Base-by-base conservation (phyloP, 768 basidiomycete species). In the Tylopilus intermedius region DNA sequence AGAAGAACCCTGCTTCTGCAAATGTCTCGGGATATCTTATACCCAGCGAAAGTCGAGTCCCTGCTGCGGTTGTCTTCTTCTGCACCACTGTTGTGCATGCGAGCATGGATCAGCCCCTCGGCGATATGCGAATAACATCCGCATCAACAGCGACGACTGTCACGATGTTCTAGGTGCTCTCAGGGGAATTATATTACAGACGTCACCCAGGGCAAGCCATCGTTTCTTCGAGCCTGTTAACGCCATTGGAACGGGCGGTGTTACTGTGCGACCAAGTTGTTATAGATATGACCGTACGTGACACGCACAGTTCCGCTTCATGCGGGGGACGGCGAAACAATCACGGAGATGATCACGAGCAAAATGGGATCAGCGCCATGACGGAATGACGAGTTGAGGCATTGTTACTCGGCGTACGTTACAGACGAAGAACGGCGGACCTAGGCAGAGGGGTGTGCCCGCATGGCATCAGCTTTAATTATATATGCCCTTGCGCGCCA, bases 121-220 rank as follows among this genome's bases (percentile, higher is more conserved):
- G 44, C 21, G 24, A 46, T 32, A 54, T 47, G 18, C 32, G 29
- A 11, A 9, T 38, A 21, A 2, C 7, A 30, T 32, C 43, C 35
- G 15, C 45, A 47, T 43, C 53, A 47, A 47, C 53, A 10, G 45
- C 45, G 18, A 9, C 26, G 8, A 39, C 22, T n/a, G 15, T 8
- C 7, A n/a, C 26, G 37, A 10, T 48, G n/a, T 21, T 7, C 15
- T 3, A 22, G 14, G 15, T 35, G 7, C 43, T 49, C 10, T 42
- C 11, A 7, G 39, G 5, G 38, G 18, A 38, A 47, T 21, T 9
- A 22, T 51, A 29, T 22, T 13, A 55, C 54, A 69, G 46, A 73
- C 59, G 33, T 58, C 60, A 7, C 66, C 67, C 55, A 73, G 67
- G 37, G 65, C 68, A n/a, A 61, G 49, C 57, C 57, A 73, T 55